Conservation (phyloP, 148 eudicot genomes). For the Dianthus caryophyllus region DNA sequence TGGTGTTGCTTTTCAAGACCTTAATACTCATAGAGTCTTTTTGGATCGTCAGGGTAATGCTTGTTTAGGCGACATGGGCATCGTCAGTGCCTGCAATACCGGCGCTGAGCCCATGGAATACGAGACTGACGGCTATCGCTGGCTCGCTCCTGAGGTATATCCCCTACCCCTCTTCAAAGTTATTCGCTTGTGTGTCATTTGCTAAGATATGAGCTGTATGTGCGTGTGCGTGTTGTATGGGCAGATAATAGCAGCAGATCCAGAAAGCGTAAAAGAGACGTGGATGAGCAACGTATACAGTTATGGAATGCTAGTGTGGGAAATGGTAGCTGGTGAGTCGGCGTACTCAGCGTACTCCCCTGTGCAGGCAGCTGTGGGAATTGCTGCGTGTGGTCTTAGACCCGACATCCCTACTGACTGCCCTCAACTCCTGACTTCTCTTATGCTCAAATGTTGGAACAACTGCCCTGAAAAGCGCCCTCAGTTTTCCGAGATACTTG, state of each 20-base stretch:
- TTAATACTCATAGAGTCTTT: conserved; percentile 76
- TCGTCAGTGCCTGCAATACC: conserved; percentile 76
- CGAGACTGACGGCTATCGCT: conserved; percentile 94
- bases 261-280: conserved; percentile 78
- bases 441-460: conserved; percentile 87
- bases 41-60: conserved; percentile 84
- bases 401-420: conserved; percentile 94
- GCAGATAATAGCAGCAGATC: conserved; percentile 91
- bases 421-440: conserved; percentile 56
- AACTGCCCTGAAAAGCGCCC: conserved; percentile 80
- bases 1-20: conserved; percentile 76
- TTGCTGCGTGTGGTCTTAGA: conserved; percentile 96
- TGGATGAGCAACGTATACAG: conserved; percentile 96
- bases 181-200: not conserved
- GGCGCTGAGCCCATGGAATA: conserved; percentile 82
- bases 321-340: conserved; percentile 79
- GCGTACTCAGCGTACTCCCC: conserved; percentile 91
- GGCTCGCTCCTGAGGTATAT: conserved; percentile 98
- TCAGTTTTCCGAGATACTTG: conserved; percentile 61
- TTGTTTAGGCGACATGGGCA: conserved; percentile 93
- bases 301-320: conserved; percentile 90
- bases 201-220: not conserved
- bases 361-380: conserved; percentile 95
- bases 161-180: no score
- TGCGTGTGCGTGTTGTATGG: conserved; percentile 26